Base-by-base conservation (phyloP, 768 basidiomycete genomes). In the Hygrophoropsis aurantiaca region DNA sequence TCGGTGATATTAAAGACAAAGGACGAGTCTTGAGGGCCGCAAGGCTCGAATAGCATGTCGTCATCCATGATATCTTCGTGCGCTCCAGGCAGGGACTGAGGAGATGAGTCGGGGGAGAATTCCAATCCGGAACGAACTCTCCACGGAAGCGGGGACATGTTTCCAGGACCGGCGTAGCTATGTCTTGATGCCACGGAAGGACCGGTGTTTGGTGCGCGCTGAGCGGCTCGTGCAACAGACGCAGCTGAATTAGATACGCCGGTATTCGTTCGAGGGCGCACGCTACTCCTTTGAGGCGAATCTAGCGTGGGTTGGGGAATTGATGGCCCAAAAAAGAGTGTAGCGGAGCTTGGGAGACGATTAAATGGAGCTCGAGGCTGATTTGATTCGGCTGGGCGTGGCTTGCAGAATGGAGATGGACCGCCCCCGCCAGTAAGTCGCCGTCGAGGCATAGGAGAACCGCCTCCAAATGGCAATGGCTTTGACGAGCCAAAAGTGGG, bases 261-360 rank as follows among this genome's bases (percentile, higher is more conserved):
- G 37, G 59, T 36, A 40, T 23, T 51, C 27, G 62, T 68, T 15
- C 54, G 60, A 34, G 55, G 49, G 27, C 51, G 62, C 9, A 57
- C 35, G 56, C 57, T 56, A 44, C 33, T 45, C 52, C 27, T 26
- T 27, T n/a, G 26, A 18, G 18, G 36, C 15, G 18, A 23, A 23
- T 37, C 15, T 25, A 38, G 5, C 18, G 46, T n/a, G 2, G 57
- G 41, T 40, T 65, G 67, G 37, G 67, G 66, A 7, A 67, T 66
- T n/a, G 66, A 60, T 2, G 66, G 66, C 2, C 84, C 85, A 57
- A 87, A 88, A 62, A 87, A 87, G 10, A 85, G 65, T 0, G 84
- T 81, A 15, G 82, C 84, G 2, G 80, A 77, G 55, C 71, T 84
- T 18, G 82, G 72, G 16, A 80, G 72, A 27, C 85, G 79, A 38